Base-by-base conservation (phyloP, 257 asterid genomes). In the Lycium barbarum region DNA sequence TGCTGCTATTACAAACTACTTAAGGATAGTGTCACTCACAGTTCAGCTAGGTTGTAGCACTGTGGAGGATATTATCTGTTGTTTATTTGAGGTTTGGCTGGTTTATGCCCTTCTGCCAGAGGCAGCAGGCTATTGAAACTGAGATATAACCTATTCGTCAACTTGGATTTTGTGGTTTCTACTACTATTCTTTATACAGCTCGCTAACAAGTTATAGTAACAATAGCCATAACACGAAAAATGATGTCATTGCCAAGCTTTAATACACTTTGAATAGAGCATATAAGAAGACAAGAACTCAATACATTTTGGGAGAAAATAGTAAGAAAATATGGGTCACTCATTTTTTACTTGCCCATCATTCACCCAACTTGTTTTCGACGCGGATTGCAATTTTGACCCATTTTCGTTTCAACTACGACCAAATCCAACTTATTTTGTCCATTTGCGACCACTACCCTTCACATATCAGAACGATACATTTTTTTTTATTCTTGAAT, bases 11-110 rank as follows among this genome's bases (percentile, higher is more conserved):
- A 5, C 63, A 58, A 17, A 58, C 2, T 15, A 14, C 22, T 58
- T 58, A 5, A 4, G 8, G 10, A 57, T 57, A 4, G 18, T 57
- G 62, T 5, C 7, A 40, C 5, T n/a, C 26, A 13, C 15, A 18
- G 14, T 9, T 71, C 35, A 3, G 35, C 26, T 43, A 18, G 36
- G 9, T 71, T 71, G 79, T 72, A 51, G 35, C 43, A 9, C 13
- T 17, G 10, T 72, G 55, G 79, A 71, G 55, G 78, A 71, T 38
- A 70, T 38, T 68, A 49, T 68, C n/a, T 68, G 53, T 22, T 68
- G 53, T 55, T 43, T 40, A 1, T 40, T 18, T 68, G 0, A 13
- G 76, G 22, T 45, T 68, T 13, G 51, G 47, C 12, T 4, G 45
- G n/a, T 14, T 43, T 71, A 5, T 38, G 20, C 49, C n/a, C 74